A percentile compares a stretch with the other conserved stretches of the same genome.
These are phyloP conservation scores for Monosporascus cannonballus DNA, from an alignment of 2,329 filamentous ascomycete species.

Conservation along the genomic window DNA sequence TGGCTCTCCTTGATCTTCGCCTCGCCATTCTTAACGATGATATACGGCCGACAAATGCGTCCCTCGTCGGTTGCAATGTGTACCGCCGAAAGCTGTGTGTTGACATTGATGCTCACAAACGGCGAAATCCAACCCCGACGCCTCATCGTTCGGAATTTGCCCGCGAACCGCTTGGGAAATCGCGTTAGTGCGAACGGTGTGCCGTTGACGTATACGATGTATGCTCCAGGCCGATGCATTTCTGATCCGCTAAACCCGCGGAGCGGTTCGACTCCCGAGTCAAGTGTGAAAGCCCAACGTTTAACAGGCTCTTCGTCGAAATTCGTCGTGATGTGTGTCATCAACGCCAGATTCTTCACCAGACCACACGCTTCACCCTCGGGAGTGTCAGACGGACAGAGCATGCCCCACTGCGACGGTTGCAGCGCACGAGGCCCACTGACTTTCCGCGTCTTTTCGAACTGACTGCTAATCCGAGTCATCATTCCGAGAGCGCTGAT, in stretches of 20 bases:
- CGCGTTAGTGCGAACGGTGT: constrained; percentile 85
- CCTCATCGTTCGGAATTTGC: constrained; percentile 78
- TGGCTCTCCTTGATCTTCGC: constrained; percentile 75
- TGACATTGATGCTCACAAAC: constrained; percentile 95
- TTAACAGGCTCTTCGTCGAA: constrained; percentile 88
- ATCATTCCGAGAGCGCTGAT: constrained; percentile 98
- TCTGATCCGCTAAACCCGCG: constrained; percentile 69
- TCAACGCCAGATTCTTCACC: constrained; percentile 94
- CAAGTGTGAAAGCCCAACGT: constrained; percentile 78
- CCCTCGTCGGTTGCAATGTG: constrained; percentile 97
- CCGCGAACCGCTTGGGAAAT: constrained; percentile 79
- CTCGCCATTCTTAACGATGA: constrained; percentile 84
- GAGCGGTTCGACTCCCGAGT: constrained; percentile 74
- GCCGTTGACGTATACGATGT: constrained; percentile 91
- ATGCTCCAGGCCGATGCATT: constrained; percentile 77
- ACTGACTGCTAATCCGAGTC: constrained; percentile 97
- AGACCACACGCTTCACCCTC: constrained; percentile 98
- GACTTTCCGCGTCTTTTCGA: constrained; percentile 97
- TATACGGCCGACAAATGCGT: constrained; percentile 90
- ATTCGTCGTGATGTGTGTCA: constrained; percentile 98
- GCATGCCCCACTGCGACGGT: constrained; percentile 96
- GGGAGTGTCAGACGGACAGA: constrained; percentile 93
- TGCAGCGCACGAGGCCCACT: constrained; percentile 92
- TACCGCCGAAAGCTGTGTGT: constrained; percentile 83
- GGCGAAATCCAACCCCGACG: constrained; percentile 89